A percentile compares a stretch with the other conserved stretches of the same genome.
Evolutionary conservation across 495 filamentous ascomycete genomes (phyloP).

Genomic region (Neurospora africana): DNA sequence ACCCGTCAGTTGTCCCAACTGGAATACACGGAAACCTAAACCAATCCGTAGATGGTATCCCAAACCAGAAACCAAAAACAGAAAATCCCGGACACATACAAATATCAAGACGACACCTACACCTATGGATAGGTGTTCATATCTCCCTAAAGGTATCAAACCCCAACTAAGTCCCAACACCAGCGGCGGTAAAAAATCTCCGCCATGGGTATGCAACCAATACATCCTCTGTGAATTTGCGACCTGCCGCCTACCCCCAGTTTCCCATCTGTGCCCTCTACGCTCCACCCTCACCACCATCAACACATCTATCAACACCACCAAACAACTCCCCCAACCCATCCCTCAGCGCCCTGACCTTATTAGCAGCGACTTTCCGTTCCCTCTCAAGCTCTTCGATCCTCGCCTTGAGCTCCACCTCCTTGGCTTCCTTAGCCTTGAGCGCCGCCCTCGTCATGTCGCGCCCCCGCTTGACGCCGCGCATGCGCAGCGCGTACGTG

Average conservation of each 20-base stretch:
- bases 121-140: not conserved
- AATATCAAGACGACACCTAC: not conserved
- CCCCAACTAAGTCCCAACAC: not conserved
- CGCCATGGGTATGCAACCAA: not conserved
- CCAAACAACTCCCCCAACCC: conserved; percentile 11
- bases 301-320: not conserved
- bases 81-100: not conserved
- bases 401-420: conserved; percentile 39
- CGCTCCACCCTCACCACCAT: not conserved
- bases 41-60: not conserved
- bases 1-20: not conserved
- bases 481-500: conserved; percentile 42
- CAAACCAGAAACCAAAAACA: not conserved
- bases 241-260: not conserved
- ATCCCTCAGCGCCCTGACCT: conserved; percentile 9
- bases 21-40: not conserved
- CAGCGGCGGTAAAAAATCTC: not conserved
- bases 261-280: not conserved
- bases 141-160: not conserved
- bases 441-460: conserved; percentile 51
- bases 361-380: conserved; percentile 33
- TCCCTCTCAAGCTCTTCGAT: conserved; percentile 41
- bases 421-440: conserved; percentile 51
- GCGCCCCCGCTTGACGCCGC: conserved; percentile 49
- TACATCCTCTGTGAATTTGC: not conserved